Evolutionary conservation across 345 rosid genomes (phyloP).

Genomic region (Bruguiera parviflora): DNA sequence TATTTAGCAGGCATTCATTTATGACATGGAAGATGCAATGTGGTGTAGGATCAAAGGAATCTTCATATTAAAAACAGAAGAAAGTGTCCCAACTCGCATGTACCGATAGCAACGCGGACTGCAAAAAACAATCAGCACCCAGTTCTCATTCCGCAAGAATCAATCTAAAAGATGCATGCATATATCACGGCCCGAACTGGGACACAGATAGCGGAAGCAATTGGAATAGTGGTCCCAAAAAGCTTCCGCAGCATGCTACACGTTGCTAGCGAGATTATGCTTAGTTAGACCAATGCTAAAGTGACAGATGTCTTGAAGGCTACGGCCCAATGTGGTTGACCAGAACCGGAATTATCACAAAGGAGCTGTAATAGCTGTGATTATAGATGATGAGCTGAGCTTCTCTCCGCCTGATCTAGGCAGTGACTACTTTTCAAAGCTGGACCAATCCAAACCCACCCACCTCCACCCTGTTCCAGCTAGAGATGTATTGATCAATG

Average conservation of each 20-base stretch:
- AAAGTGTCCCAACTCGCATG: background rate
- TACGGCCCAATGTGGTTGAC: background rate
- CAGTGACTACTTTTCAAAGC: background rate
- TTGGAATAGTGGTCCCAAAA: background rate
- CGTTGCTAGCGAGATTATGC: background rate
- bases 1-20: background rate
- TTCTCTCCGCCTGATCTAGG: slow-evolving; percentile 9
- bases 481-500: background rate
- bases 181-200: background rate
- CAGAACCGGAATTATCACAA: background rate
- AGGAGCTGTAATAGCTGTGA: background rate
- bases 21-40: background rate
- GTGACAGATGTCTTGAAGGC: background rate
- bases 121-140: background rate
- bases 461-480: slow-evolving; percentile 8
- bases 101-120: background rate
- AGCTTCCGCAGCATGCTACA: background rate
- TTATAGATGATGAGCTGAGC: background rate
- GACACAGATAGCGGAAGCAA: background rate
- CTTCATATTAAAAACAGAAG: background rate
- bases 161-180: background rate
- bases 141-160: too few species aligned
- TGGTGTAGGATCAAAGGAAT: background rate
- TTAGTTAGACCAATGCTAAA: too few species aligned
- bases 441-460: slow-evolving; percentile 2